Evolutionary conservation across 2,329 filamentous ascomycete genomes (phyloP), one percentile per base, ranked within the genome.

Genomic region (Fusarium sp.): DNA sequence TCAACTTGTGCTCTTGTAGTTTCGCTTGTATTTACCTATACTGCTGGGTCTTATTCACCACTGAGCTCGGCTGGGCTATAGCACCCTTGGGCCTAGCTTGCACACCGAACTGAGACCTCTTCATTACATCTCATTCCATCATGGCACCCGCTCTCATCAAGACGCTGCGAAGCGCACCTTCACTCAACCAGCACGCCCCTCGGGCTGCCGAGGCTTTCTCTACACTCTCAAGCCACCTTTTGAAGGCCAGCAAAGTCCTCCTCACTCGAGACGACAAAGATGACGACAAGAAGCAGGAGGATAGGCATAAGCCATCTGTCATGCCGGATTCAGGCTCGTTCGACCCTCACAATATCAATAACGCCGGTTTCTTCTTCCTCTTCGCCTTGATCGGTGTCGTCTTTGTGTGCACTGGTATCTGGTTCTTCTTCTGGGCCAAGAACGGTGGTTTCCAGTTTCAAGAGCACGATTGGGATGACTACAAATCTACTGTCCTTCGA

Each of bases 371-470:
- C 73, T 92, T 98, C 76, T 90, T 91, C 1, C 83, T 98, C 1
- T 97, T 98, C 76, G 95, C 92, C 13, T 78, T 97, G 19, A 88
- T 98, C 52, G 93, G 92, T 33, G 89, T 89, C 1, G 88, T 82
- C 32, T 91, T 98, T 76, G 91, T 96, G 23, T 61, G 92, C 5
- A 87, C 84, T 0, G 87, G 85, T 23, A 93, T 98, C 75, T 99
- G 96, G 94, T 97, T 99, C 86, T 98, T 99, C 86, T 97, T 97
- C 85, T 96, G 93, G 92, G 95, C 95, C 58, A 95, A 92, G 81
- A 97, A 98, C 73, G 96, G 96, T 65, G 96, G 96, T 15, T 97
- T 98, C 82, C 83, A 92, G 67, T 98, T 94, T 85, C 86, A 87
- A 46, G 83, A 96, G 67, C 85, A 88, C 35, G 96, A 99, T 80